Evolutionary conservation across 192 early-diverging fungal species (phyloP).

Genomic region (Coemansia sp.): DNA sequence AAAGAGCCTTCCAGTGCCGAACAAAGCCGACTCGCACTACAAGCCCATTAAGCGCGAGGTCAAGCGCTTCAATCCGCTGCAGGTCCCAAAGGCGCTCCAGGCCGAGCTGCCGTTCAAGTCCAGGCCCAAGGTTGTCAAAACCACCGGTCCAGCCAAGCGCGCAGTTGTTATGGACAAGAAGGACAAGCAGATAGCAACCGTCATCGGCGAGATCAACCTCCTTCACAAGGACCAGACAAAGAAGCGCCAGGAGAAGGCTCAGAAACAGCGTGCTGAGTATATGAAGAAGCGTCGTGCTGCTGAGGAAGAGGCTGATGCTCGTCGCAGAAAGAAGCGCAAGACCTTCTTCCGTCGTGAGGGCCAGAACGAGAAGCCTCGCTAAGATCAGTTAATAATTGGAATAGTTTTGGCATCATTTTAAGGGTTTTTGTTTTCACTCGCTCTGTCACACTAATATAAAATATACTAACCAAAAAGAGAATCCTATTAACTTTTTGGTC

Average conservation of each 20-base stretch:
- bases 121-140: conserved; percentile 71
- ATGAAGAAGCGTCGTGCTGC: conserved; percentile 56
- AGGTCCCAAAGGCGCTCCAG: conserved; percentile 79
- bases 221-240: conserved; percentile 71
- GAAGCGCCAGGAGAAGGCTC: conserved; percentile 64
- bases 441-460: no score
- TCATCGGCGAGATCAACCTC: conserved; percentile 82
- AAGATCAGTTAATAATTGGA: not conserved
- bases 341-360: conserved; percentile 70
- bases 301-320: conserved; percentile 54
- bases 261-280: conserved; percentile 57
- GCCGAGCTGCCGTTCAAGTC: conserved; percentile 84
- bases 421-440: no score
- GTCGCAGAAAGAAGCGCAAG: conserved; percentile 70
- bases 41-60: conserved; percentile 76
- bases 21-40: conserved; percentile 86
- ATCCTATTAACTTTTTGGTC: no score
- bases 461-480: no score
- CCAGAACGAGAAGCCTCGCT: conserved; percentile 31
- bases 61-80: conserved; percentile 79
- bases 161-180: conserved; percentile 90
- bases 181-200: conserved; percentile 80
- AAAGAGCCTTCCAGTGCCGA: conserved; percentile 62
- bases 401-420: no score
- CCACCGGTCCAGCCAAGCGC: conserved; percentile 44